phyloP scores from a whole-genome alignment of 257 asterid species.

The Ballota nigra region DNA sequence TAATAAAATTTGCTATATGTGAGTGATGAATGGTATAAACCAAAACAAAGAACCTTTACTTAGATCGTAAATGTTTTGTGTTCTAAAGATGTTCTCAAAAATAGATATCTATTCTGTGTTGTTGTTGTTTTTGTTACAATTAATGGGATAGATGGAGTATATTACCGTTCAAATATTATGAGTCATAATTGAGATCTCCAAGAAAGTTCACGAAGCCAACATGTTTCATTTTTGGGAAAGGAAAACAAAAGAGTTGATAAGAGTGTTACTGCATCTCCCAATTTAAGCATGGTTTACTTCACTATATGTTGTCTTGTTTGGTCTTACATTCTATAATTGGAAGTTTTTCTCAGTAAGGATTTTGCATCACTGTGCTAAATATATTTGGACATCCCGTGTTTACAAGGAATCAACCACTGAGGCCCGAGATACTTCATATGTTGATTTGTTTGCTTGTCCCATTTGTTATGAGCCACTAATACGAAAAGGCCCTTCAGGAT shows the following conservation, averaged over 20 bases:
- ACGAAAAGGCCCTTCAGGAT: conserved; percentile 93
- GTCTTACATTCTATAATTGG: neutral
- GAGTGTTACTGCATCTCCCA: neutral
- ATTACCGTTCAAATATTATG: too few relatives aligned
- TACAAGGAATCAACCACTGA: conserved; percentile 52
- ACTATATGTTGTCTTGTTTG: neutral
- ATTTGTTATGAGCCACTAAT: conserved; percentile 82
- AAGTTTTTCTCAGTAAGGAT: neutral
- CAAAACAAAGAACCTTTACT: too few relatives aligned
- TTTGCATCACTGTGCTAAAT: neutral
- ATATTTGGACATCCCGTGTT: neutral
- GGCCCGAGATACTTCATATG: conserved; percentile 34
- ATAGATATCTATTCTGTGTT: neutral
- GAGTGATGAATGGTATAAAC: too few relatives aligned
- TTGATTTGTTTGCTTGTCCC: conserved; percentile 84
- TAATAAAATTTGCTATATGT: too few relatives aligned
- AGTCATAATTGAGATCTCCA: too few relatives aligned
- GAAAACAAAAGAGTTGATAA: too few relatives aligned
- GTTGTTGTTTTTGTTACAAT: neutral
- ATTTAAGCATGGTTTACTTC: neutral
- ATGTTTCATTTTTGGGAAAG: too few relatives aligned
- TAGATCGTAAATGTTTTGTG: too few relatives aligned
- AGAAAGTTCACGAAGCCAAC: too few relatives aligned
- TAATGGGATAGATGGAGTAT: neutral
- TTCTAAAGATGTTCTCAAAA: too few relatives aligned